Conservation (phyloP, 202 grass and related monocot species). For the Carex arenaria region DNA sequence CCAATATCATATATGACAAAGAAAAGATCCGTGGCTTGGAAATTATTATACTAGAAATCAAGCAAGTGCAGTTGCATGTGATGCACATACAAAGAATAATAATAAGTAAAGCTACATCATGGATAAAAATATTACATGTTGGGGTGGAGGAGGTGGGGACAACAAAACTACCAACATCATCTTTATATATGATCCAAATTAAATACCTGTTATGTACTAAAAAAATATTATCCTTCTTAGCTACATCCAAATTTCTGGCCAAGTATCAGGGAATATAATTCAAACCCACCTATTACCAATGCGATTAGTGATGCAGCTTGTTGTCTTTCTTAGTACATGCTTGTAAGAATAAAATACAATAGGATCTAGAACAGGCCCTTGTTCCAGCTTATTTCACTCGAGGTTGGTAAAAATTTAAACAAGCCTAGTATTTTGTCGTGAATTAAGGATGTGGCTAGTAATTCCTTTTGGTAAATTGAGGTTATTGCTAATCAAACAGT, state of each 20-base stretch:
- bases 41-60: conserved; percentile 20
- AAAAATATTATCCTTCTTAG: conserved; percentile 10
- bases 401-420: background rate
- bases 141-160: background rate
- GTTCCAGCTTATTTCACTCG: background rate
- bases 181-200: background rate
- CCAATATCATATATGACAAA: conserved; percentile 15
- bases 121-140: background rate
- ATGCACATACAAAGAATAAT: conserved; percentile 2
- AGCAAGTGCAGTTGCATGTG: conserved; percentile 17
- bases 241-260: conserved; percentile 7
- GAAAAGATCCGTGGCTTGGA: background rate
- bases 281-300: conserved; percentile 5
- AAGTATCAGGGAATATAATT: background rate
- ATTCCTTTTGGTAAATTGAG: background rate
- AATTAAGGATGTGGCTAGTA: background rate
- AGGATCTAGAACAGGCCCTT: background rate
- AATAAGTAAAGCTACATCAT: conserved; percentile 17
- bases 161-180: conserved; percentile 12
- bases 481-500: background rate
- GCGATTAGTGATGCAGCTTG: background rate
- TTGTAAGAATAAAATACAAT: background rate
- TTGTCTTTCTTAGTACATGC: background rate
- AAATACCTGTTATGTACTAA: conserved; percentile 2
- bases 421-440: background rate